These are phyloP conservation scores for Candida smagusa DNA, from an alignment of 1,139 yeast genomes.

Conservation along the genomic window DNA sequence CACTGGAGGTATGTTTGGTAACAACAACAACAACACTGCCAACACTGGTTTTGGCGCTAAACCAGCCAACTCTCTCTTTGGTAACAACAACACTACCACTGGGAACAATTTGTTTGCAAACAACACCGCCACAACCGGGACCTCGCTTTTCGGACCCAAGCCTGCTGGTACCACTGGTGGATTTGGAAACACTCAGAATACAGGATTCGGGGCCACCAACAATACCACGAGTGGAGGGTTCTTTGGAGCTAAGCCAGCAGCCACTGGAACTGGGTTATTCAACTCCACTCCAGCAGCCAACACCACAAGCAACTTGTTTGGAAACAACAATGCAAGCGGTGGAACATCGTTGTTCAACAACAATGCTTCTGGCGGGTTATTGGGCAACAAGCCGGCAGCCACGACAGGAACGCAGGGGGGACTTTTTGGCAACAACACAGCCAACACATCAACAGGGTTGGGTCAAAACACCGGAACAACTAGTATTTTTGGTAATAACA, in stretches of 20 bases:
- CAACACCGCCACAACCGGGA: slow-evolving; percentile 9
- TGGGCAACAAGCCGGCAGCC: slow-evolving; percentile 9
- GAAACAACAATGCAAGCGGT: slow-evolving; percentile 6
- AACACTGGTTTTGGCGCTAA: slow-evolving; percentile 13
- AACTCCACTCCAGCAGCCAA: no score
- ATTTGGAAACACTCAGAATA: slow-evolving; percentile 11
- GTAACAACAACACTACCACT: slow-evolving; percentile 12
- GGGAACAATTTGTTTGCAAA: slow-evolving; percentile 22
- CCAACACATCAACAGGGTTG: slow-evolving; percentile 6
- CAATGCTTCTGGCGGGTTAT: slow-evolving; percentile 7
- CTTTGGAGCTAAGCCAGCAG: slow-evolving; percentile 12
- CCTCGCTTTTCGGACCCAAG: slow-evolving; percentile 15
- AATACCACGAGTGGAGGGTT: slow-evolving; percentile 20
- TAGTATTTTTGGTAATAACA: slow-evolving; percentile 1
- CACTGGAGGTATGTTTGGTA: slow-evolving; percentile 9
- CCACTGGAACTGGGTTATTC: slow-evolving; percentile 2
- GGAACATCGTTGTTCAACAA: slow-evolving; percentile 9
- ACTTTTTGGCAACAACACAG: slow-evolving; percentile 16
- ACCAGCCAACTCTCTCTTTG: slow-evolving; percentile 30
- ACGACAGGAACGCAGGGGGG: slow-evolving; percentile 13
- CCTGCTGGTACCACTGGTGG: slow-evolving; percentile 15
- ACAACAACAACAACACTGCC: slow-evolving; percentile 11
- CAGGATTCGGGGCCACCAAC: slow-evolving; percentile 16
- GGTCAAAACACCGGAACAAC: slow-evolving; percentile 3
- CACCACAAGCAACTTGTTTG: slow-evolving; percentile 1